Evolutionary conservation across 169 alveolate species (phyloP).

Genomic region (Cryptosporidium baileyi): DNA sequence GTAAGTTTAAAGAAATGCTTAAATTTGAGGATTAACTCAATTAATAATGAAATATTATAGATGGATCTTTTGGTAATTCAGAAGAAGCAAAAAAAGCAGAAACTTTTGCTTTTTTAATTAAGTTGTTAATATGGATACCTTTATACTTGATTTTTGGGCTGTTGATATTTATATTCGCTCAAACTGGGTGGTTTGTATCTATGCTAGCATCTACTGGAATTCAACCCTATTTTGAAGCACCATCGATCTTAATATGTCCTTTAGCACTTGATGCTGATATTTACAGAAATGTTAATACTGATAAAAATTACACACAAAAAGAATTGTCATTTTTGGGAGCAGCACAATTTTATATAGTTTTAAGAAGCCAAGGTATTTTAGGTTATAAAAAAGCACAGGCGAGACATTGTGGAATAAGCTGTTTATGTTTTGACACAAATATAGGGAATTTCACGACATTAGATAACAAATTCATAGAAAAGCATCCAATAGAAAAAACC

Average conservation of each 20-base stretch:
- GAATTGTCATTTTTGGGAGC: neutral
- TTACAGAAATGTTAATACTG: neutral
- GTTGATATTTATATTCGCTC: slow-evolving; percentile 41
- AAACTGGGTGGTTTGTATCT: slow-evolving; percentile 67
- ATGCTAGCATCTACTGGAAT: slow-evolving; percentile 66
- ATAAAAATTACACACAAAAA: neutral
- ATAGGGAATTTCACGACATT: neutral
- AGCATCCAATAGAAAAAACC: slow-evolving; percentile 26
- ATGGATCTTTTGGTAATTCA: slow-evolving; percentile 62
- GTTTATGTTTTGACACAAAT: slow-evolving; percentile 56
- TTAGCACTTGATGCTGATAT: neutral
- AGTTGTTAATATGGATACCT: slow-evolving; percentile 46
- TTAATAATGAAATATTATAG: neutral
- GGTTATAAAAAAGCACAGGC: slow-evolving; percentile 40
- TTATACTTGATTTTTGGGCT: slow-evolving; percentile 11
- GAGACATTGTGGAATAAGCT: slow-evolving; percentile 35
- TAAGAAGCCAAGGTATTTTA: slow-evolving; percentile 40
- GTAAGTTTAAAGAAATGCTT: slow-evolving; percentile 5
- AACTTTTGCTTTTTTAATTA: slow-evolving; percentile 37
- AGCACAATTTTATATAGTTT: neutral
- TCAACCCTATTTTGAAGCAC: slow-evolving; percentile 69
- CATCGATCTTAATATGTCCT: slow-evolving; percentile 49
- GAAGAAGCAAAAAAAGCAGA: slow-evolving; percentile 53
- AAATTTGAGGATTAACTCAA: neutral
- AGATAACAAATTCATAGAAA: neutral